Base-by-base conservation (phyloP, 2,329 filamentous ascomycete genomes). In the Penicillium sp. region DNA sequence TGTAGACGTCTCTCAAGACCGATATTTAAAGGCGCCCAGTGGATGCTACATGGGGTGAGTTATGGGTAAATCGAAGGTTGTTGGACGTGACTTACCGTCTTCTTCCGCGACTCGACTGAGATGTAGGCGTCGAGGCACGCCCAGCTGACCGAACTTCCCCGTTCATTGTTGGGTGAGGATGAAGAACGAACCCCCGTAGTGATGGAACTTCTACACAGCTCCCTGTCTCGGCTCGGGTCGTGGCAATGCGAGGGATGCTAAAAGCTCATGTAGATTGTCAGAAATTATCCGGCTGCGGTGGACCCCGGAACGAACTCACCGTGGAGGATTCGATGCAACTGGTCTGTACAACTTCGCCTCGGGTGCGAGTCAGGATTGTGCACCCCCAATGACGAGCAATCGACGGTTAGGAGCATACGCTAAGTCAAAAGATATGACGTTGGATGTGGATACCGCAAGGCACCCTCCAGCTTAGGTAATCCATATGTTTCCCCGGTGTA, bases 11-110 rank as follows among this genome's bases (percentile, higher is more conserved):
- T 79, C 59, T 79, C 78, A 43, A 88, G 72, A 2, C 87, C 85
- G 21, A 90, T 77, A 51, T 83, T 83, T 55, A 88, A 73, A 15
- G 91, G 91, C 6, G 90, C 93, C 76, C 88, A 96, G 55, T 86
- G 82, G 60, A 96, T 87, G 34, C 84, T 80, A 43, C 6, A 43
- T 13, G 32, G n/a, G 21, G 29, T 35, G 17, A 42, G 48, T 51
- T n/a, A 21, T 12, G 8, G 10, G 5, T 32, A 12, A 12, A 28
- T 21, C 29, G 22, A 21, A n/a, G 15, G 17, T 13, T 29, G 17
- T 29, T 31, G 13, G 17, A 17, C 6, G 12, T 32, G 19, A 17
- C 32, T 42, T 42, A 26, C 48, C 26, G 37, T 47, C 15, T 50
- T 35, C 48, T 50, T 41, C 29, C 24, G 24, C 31, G 48, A 9